These are phyloP conservation scores for Barnettozyma californica DNA, from an alignment of 805 yeast genomes.

Conservation along the genomic window DNA sequence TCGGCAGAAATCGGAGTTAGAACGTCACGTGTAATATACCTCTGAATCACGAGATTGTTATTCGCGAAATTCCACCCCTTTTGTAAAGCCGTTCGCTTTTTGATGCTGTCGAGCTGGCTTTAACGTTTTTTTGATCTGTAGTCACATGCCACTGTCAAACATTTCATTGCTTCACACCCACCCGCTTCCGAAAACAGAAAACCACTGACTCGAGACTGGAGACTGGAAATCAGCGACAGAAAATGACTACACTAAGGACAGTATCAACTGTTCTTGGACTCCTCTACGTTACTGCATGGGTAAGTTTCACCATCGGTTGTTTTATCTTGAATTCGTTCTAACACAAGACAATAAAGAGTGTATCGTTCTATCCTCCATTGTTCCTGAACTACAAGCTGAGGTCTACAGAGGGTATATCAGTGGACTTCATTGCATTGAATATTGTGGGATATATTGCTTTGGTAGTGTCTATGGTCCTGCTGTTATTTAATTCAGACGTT, in stretches of 20 bases:
- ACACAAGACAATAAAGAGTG: conserved; percentile 27
- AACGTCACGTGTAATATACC: not conserved
- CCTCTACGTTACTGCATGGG: conserved; percentile 37
- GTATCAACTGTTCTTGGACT: conserved; percentile 28
- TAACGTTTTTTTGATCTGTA: not conserved
- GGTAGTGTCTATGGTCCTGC: conserved; percentile 37
- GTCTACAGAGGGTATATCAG: conserved; percentile 44
- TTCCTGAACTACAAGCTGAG: conserved; percentile 33
- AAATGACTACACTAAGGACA: conserved; percentile 6
- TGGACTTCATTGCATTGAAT: conserved; percentile 43
- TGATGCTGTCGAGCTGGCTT: not conserved
- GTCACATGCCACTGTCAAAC: not conserved
- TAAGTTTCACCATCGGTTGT: conserved; percentile 10
- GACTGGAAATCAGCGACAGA: not conserved
- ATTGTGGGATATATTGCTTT: conserved; percentile 43
- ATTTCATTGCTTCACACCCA: not conserved
- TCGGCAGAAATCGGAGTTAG: not conserved
- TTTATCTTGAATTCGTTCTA: not conserved
- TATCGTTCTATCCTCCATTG: conserved; percentile 47
- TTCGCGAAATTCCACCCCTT: not conserved
- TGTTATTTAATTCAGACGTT: conserved; percentile 32
- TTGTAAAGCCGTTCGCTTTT: not conserved
- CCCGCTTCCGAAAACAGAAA: too few species aligned
- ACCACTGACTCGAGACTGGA: too few species aligned
- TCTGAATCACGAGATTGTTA: not conserved